Base-by-base conservation (phyloP, 2,329 filamentous ascomycete species). In the Aureobasidium vineae region DNA sequence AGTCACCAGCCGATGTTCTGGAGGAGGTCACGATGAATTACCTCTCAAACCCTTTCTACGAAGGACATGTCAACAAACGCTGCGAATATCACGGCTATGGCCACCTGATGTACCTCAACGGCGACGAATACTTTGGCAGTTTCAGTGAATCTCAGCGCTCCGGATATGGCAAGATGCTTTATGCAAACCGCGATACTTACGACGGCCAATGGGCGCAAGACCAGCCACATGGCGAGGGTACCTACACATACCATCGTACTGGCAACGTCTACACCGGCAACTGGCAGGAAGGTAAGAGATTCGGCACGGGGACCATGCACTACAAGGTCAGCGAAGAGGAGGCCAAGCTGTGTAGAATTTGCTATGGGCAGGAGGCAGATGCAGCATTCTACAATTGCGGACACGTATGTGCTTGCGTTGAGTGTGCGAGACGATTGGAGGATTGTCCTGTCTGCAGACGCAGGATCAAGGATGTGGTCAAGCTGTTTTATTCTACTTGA, bases 361-460 rank as follows among this genome's bases (percentile, higher is more conserved):
- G 86, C 77, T 88, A 84, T 74, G 81, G 83, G n/a, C 81, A 83
- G 52, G 82, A 82, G 49, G 83, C 85, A 64, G 83, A 86, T 68
- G 83, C 85, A 5, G 80, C 85, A 7, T 87, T 88, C 73, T 85
- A 85, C 70, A 84, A 86, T 69, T 88, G 86, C 69, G 86, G 86
- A 0, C 86, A 88, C 71, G 84, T 88, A 21, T 83, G 86, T 53
- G 83, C 85, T 3, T 88, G 86, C 69, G 76, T 85, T 66, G 77
- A 77, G n/a, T 88, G 86, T 71, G 86, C 86, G 15, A 79, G 79
- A 60, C 80, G 84, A 72, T 81, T 88, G 36, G 84, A 86, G 65
- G 78, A 77, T 59, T 88, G 86, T 70, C 86, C 86, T 1, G 84
- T 88, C 28, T 88, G 86, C 73, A 79, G 86, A 66, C 83, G 82